Evolutionary conservation across 2,329 filamentous ascomycete genomes (phyloP).

Genomic region (Diaporthe ilicicola): DNA sequence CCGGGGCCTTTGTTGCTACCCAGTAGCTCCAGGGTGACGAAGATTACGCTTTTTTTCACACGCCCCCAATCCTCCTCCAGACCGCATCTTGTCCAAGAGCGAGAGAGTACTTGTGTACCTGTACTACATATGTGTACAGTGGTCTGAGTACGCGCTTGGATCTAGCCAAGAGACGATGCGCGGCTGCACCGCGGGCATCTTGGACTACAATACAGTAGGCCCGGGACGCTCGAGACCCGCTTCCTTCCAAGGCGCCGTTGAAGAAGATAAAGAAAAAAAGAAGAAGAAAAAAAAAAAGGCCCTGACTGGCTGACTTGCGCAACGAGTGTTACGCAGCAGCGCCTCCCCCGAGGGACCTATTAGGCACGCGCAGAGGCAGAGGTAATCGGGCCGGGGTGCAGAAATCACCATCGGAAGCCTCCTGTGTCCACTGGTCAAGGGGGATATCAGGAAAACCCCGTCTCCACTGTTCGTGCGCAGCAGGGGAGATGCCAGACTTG

Average conservation of each 20-base stretch:
- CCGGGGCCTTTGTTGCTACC: slow-evolving; percentile 2
- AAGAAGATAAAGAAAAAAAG: no score
- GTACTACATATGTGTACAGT: not conserved
- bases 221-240: not conserved
- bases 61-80: not conserved
- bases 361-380: not conserved
- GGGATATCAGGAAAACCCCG: slow-evolving; percentile 20
- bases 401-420: slow-evolving; percentile 11
- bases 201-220: no score
- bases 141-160: no score
- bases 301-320: no score
- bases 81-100: not conserved
- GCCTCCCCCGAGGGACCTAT: not conserved
- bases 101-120: no score
- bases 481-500: slow-evolving; percentile 16
- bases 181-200: not conserved
- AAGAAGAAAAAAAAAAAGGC: no score
- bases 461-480: slow-evolving; percentile 29
- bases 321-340: no score
- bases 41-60: not conserved
- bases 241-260: no score
- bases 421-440: slow-evolving; percentile 17
- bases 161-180: no score
- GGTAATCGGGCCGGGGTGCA: slow-evolving; percentile 7
- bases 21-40: slow-evolving; percentile 7